Conservation (phyloP, 176 grass and related monocot species). For the Juncus inflexus region DNA sequence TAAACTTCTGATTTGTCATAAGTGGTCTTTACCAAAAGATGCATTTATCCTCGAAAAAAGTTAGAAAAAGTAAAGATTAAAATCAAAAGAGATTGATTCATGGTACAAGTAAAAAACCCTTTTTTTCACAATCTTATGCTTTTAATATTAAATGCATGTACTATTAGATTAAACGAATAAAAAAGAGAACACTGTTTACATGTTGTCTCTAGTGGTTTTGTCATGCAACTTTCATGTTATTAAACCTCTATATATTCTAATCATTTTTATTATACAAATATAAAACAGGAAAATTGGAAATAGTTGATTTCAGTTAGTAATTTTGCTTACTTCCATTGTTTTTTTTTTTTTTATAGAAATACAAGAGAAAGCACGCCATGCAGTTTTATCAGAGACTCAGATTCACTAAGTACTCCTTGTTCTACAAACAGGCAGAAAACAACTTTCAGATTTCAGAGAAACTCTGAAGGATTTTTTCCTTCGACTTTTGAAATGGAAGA, state of each 20-base stretch:
- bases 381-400: conserved; percentile 29
- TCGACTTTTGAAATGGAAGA: conserved; percentile 40
- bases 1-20: conserved; percentile 16
- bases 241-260: not conserved
- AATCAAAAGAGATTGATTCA: conserved; percentile 19
- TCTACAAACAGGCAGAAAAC: conserved; percentile 31
- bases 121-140: conserved; percentile 17
- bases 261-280: not conserved
- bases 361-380: conserved; percentile 44
- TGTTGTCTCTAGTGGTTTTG: conserved; percentile 26
- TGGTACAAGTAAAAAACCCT: conserved; percentile 15
- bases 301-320: no score
- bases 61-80: conserved; percentile 16
- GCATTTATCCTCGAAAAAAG: conserved; percentile 16
- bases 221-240: conserved; percentile 19
- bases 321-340: not conserved
- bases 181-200: not conserved
- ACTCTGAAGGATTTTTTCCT: conserved; percentile 11
- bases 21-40: conserved; percentile 25
- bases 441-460: conserved; percentile 10
- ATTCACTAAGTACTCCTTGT: conserved; percentile 26
- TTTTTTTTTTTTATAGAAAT: conserved; percentile 20
- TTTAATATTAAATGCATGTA: conserved; percentile 21
- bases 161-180: no score
- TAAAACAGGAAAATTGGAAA: not conserved